Evolutionary conservation across 768 basidiomycete species (phyloP).

Genomic region (Paxillus rubicundulus): DNA sequence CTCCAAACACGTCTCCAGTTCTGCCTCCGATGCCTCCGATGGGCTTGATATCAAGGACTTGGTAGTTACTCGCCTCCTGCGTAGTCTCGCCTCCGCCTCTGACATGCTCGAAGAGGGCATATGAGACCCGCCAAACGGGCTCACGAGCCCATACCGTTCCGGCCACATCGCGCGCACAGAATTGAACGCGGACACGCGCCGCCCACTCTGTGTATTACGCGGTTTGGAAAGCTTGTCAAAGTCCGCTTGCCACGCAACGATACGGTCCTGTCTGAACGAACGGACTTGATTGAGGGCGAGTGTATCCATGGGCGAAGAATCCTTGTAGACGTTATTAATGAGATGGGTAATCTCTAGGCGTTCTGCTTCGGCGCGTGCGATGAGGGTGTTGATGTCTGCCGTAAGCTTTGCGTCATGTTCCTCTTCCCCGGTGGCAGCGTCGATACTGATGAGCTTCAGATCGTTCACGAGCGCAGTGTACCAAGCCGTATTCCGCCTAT

Average conservation of each 20-base stretch:
- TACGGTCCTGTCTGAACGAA: constrained; percentile 85
- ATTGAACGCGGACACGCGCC: constrained; percentile 61
- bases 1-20: constrained; percentile 36
- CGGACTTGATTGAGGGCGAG: constrained; percentile 85
- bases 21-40: constrained; percentile 69
- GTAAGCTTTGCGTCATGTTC: constrained; percentile 62
- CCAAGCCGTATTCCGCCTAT: constrained; percentile 70
- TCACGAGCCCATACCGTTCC: constrained; percentile 52
- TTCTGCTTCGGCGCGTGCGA: constrained; percentile 72
- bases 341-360: constrained; percentile 67
- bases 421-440: constrained; percentile 77
- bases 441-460: constrained; percentile 71
- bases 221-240: constrained; percentile 82
- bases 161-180: constrained; percentile 76
- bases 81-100: constrained; percentile 59
- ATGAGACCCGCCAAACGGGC: constrained; percentile 52
- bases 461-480: constrained; percentile 75
- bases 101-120: constrained; percentile 66
- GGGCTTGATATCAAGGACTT: constrained; percentile 67
- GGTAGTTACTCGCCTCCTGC: constrained; percentile 47
- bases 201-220: constrained; percentile 44
- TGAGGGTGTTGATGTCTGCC: constrained; percentile 61
- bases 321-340: constrained; percentile 77
- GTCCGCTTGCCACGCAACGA: constrained; percentile 95
- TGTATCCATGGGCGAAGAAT: constrained; percentile 80